Conservation (phyloP, 2,329 filamentous ascomycete genomes). For the Cladorrhinum sp. region DNA sequence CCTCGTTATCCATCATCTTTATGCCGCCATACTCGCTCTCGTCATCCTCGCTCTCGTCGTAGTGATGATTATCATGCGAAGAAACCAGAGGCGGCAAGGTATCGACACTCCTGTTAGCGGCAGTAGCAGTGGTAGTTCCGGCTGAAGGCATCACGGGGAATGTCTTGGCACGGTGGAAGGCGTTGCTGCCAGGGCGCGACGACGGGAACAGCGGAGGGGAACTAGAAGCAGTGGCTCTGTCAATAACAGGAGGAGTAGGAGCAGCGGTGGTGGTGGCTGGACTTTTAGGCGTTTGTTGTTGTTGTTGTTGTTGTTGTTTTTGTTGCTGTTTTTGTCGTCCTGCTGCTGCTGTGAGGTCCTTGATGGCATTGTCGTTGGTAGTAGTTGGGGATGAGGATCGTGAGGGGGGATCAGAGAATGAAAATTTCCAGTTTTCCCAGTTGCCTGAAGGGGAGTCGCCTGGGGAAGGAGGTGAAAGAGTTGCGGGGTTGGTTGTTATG, state of each 20-base stretch:
- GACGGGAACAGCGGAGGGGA: neutral
- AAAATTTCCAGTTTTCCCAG: neutral
- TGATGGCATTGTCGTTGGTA: neutral
- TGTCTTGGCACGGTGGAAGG: neutral
- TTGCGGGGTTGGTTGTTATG: neutral
- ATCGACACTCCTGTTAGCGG: neutral
- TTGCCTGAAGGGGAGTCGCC: neutral
- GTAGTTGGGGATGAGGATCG: neutral
- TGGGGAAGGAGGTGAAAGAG: neutral
- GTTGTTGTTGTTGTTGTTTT: neutral
- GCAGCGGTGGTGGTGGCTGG: neutral
- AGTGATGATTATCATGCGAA: conserved; percentile 9
- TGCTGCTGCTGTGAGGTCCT: neutral
- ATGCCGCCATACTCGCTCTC: conserved; percentile 17
- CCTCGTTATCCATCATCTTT: conserved; percentile 28
- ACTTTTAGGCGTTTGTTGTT: no score
- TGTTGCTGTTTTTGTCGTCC: neutral
- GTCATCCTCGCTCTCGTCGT: neutral
- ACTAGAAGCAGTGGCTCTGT: neutral
- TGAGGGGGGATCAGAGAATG: neutral
- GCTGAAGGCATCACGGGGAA: neutral
- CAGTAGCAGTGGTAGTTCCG: no score
- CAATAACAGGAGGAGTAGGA: neutral
- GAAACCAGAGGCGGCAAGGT: neutral
- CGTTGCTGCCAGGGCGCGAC: neutral